phyloP scores from a whole-genome alignment of 1,139 yeast genomes.

The Debaryomyces sp. region DNA sequence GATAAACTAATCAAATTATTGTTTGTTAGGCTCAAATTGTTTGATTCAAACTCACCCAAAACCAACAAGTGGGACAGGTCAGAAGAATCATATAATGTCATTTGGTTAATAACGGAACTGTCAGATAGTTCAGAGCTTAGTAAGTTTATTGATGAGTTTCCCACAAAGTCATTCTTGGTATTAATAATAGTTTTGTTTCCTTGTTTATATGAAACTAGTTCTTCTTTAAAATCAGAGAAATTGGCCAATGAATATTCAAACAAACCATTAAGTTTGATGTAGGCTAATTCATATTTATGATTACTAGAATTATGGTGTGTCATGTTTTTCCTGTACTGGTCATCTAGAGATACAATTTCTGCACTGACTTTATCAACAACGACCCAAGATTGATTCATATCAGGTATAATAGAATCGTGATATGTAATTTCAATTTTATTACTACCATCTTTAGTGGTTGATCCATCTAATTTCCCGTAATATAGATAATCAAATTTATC shows the following conservation, averaged over 20 bases:
- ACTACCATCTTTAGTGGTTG: constrained; percentile 37
- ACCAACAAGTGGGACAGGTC: constrained; percentile 31
- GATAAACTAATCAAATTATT: constrained; percentile 31
- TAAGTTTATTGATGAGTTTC: constrained; percentile 69
- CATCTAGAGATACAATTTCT: constrained; percentile 54
- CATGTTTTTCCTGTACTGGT: constrained; percentile 31
- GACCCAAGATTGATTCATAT: constrained; percentile 41
- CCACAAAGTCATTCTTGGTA: constrained; percentile 48
- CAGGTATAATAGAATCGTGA: constrained; percentile 32
- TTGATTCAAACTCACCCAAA: constrained; percentile 52
- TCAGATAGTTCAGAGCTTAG: constrained; percentile 54
- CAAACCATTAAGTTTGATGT: constrained; percentile 61
- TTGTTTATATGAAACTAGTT: constrained; percentile 28
- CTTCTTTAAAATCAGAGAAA: constrained; percentile 52
- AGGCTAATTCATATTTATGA: constrained; percentile 23
- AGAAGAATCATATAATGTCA: constrained; percentile 29
- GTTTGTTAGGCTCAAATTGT: constrained; percentile 31
- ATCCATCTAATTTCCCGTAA: constrained; percentile 66
- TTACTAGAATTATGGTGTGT: constrained; percentile 25
- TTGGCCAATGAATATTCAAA: constrained; percentile 81
- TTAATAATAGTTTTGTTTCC: constrained; percentile 32
- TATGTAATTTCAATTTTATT: constrained; percentile 56
- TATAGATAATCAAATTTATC: constrained; percentile 80
- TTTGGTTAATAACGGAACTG: constrained; percentile 42
- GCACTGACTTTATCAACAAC: constrained; percentile 77